A percentile compares a stretch with the other conserved stretches of the same genome.
Evolutionary conservation across 2,329 filamentous ascomycete genomes (phyloP).

Genomic region (Herpotrichia juniperi): DNA sequence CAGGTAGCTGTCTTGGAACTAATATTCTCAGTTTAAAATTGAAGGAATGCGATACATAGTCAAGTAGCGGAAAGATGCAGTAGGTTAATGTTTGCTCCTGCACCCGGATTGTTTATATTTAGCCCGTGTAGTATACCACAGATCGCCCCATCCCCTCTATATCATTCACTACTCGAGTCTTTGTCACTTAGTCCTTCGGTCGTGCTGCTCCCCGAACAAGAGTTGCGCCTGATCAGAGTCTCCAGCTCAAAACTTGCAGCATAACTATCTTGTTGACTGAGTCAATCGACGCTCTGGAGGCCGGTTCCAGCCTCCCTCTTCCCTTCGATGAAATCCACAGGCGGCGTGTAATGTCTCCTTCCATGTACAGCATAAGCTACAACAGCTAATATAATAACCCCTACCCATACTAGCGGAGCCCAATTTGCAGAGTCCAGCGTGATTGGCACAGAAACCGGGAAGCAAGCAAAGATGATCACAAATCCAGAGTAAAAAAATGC

Average conservation of each 20-base stretch:
- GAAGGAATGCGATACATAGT: too few relatives aligned
- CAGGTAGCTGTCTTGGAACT: too few relatives aligned
- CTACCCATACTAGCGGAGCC: slow-evolving; percentile 48
- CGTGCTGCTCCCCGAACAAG: not conserved
- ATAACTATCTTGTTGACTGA: not conserved
- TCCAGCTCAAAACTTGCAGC: not conserved
- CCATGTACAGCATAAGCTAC: slow-evolving; percentile 47
- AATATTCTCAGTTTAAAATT: too few relatives aligned
- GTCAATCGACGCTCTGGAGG: slow-evolving; percentile 5
- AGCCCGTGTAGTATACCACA: too few relatives aligned
- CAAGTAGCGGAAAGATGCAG: too few relatives aligned
- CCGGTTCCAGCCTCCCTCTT: not conserved
- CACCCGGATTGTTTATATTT: too few relatives aligned
- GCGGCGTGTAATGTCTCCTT: slow-evolving; percentile 40
- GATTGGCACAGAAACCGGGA: slow-evolving; percentile 31
- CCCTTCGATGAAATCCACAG: slow-evolving; percentile 8
- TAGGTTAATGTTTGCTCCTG: too few relatives aligned
- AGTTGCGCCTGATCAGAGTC: too few relatives aligned
- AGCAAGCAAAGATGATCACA: slow-evolving; percentile 49
- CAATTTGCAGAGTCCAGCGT: slow-evolving; percentile 48
- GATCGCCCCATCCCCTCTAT: too few relatives aligned
- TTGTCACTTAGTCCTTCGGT: too few relatives aligned
- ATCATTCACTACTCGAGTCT: too few relatives aligned
- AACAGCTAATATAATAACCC: slow-evolving; percentile 46
- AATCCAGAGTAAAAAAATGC: slow-evolving; percentile 44